phyloP scores from a whole-genome alignment of 768 basidiomycete species.

The Lanmaoa rubissima region DNA sequence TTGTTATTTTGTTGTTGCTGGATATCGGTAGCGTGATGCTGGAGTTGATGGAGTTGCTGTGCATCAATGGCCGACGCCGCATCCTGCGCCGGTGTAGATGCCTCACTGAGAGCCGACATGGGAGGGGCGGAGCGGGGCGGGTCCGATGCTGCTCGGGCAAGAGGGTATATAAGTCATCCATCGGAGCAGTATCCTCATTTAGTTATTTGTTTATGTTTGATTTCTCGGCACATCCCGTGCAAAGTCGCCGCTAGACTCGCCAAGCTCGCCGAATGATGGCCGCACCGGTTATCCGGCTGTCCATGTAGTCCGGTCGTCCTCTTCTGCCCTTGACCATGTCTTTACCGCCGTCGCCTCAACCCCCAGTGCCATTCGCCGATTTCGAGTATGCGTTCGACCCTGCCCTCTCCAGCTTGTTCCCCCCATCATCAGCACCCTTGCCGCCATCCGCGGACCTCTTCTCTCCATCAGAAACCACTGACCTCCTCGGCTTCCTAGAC shows the following conservation, averaged over 20 bases:
- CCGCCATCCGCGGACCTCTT: slow-evolving; percentile 78
- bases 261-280: slow-evolving; percentile 1
- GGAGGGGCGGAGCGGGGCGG: slow-evolving; percentile 43
- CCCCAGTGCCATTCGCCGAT: slow-evolving; percentile 61
- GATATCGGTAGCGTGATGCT: slow-evolving; percentile 34
- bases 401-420: slow-evolving; percentile 52
- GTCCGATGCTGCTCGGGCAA: slow-evolving; percentile 30
- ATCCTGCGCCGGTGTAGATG: slow-evolving; percentile 66
- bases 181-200: slow-evolving; percentile 30
- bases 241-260: slow-evolving; percentile 2
- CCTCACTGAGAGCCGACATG: slow-evolving; percentile 78
- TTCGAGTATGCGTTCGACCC: slow-evolving; percentile 75
- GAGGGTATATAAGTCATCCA: slow-evolving; percentile 25
- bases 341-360: slow-evolving; percentile 34
- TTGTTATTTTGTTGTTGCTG: slow-evolving; percentile 36
- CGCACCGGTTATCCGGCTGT: slow-evolving; percentile 24
- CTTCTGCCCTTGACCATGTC: slow-evolving; percentile 27
- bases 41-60: slow-evolving; percentile 47
- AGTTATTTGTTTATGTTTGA: slow-evolving; percentile 29
- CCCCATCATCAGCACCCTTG: slow-evolving; percentile 56
- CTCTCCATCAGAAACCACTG: slow-evolving; percentile 72
- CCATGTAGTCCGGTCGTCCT: slow-evolving; percentile 11
- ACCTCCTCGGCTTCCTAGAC: slow-evolving; percentile 80
- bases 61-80: slow-evolving; percentile 59
- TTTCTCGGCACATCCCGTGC: slow-evolving; percentile 20